These are phyloP conservation scores for Hordeum pubiflorum DNA, from an alignment of 202 grass and related monocot species.

Conservation along the genomic window DNA sequence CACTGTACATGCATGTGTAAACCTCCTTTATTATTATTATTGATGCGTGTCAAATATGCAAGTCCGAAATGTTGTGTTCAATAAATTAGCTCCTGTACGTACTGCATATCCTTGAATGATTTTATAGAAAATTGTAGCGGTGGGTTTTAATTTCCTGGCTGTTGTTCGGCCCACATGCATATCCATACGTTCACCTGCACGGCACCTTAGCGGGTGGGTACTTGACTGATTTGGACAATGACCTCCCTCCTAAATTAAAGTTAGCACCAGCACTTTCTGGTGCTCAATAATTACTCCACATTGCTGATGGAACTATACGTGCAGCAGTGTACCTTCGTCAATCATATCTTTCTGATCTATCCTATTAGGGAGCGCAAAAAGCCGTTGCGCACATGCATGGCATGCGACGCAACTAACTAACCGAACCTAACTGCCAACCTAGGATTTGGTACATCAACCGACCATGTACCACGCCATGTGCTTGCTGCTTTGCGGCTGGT, in stretches of 20 bases:
- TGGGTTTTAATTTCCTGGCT: not conserved
- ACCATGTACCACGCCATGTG: not conserved
- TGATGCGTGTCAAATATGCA: too few species aligned
- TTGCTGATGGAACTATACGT: too few species aligned
- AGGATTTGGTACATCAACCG: slow-evolving; percentile 19
- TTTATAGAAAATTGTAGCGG: not conserved
- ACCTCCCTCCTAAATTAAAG: slow-evolving; percentile 35
- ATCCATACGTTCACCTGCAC: not conserved
- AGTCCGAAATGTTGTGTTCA: too few species aligned
- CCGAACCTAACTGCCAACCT: not conserved
- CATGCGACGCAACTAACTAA: slow-evolving; percentile 4
- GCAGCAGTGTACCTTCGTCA: not conserved
- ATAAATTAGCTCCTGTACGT: too few species aligned
- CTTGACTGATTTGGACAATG: slow-evolving; percentile 23
- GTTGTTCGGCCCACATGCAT: not conserved
- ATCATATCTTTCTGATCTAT: not conserved
- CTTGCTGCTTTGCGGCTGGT: not conserved
- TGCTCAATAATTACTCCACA: not conserved
- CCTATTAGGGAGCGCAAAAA: not conserved
- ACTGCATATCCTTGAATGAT: not conserved
- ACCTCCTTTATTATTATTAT: too few species aligned
- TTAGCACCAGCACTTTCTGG: not conserved
- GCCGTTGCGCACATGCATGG: not conserved
- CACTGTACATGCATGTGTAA: too few species aligned
- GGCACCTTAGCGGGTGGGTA: not conserved